Base-by-base conservation (phyloP, 495 filamentous ascomycete genomes). In the Cenococcum geophilum region DNA sequence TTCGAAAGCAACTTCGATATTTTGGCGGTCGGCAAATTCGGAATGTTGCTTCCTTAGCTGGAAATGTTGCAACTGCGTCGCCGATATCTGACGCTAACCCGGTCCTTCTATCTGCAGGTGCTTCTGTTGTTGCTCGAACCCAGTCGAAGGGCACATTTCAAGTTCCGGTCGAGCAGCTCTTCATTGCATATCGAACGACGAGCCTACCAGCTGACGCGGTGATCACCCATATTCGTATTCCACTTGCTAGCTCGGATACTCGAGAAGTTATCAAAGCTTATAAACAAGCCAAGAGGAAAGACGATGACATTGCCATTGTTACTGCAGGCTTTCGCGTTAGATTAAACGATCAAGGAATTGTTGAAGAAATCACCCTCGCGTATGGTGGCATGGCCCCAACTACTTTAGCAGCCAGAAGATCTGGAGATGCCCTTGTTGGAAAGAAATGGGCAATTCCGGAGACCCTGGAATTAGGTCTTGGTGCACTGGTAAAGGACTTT, bases 31-130 rank as follows among this genome's bases (percentile, higher is more conserved):
- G 75, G 42, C 75, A 77, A 43, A 75, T 77, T 48, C 69, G 75
- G 40, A 77, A 77, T 59, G 68, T 72, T 37, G 74, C 74, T 21
- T 76, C 75, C 1, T 60, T 69, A 9, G 75, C 75, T 21, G 75
- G 75, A 11, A 75, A 75, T 55, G 73, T 77, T 22, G 71, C 68
- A 22, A 75, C 75, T 0, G 75, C 74, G 21, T 77, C 73, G 14
- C 73, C 75, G 5, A 74, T 75, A 27, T 77, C 74, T 0, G 75
- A 77, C 55, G 63, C 74, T 20, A 77, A 76, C 51, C 75, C 75
- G 0, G 69, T 77, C 16, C 53, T 77, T 8, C 35, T 76, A 36
- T 71, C 74, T 12, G 69, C 68, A 32, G 71, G 73, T 9, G 70
- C 74, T 27, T 63, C 58, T n/a, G 34, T 77, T 6, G 66, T 59